These are phyloP conservation scores for Corylus heterophylla DNA, from an alignment of 306 rosid species.

Conservation along the genomic window DNA sequence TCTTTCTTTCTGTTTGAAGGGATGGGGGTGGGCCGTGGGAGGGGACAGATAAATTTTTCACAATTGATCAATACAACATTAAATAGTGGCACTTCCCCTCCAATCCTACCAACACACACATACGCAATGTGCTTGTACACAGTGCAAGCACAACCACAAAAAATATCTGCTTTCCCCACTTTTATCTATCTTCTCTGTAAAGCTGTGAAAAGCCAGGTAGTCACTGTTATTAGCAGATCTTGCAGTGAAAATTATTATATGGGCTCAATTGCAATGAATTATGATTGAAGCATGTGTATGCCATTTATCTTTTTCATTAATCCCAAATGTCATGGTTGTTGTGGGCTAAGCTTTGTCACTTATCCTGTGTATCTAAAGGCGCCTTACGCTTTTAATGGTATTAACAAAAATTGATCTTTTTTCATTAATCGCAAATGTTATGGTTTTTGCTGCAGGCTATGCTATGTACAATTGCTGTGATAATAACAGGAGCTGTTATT, in stretches of 20 bases:
- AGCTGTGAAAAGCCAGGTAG: background rate
- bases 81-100: background rate
- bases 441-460: constrained; percentile 59
- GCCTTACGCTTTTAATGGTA: too few relatives aligned
- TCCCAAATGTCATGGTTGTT: constrained; percentile 16
- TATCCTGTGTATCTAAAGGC: too few relatives aligned
- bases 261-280: constrained; percentile 1
- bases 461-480: constrained; percentile 48
- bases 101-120: background rate
- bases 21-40: too few relatives aligned
- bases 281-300: background rate
- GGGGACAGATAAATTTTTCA: too few relatives aligned
- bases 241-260: background rate
- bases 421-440: background rate
- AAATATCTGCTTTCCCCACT: background rate
- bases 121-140: background rate
- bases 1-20: too few relatives aligned
- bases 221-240: background rate
- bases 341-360: constrained; percentile 57
- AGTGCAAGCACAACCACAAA: background rate
- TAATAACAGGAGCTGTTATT: constrained; percentile 37
- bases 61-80: background rate
- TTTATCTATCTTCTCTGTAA: background rate
- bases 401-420: too few relatives aligned
- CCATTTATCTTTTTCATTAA: constrained; percentile 8